Base-by-base conservation (phyloP, 495 filamentous ascomycete species). In the Hypoxylon lienhwacheense region DNA sequence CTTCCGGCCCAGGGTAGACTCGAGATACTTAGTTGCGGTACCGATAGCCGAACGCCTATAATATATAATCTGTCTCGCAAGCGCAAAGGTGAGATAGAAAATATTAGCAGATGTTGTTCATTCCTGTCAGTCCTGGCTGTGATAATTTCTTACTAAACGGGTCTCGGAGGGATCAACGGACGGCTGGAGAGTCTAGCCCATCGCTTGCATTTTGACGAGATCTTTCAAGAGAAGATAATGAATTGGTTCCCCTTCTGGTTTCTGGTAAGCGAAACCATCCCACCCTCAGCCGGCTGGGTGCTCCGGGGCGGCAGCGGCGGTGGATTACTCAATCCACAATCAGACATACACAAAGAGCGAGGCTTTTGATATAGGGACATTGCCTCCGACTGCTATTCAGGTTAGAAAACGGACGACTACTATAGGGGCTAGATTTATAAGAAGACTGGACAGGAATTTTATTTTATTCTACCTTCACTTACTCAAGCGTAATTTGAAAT, bases 151-250 rank as follows among this genome's bases (percentile, higher is more conserved):
- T 51, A 55, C 6, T 49, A 48, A 24, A 29, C 17, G 17, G 57
- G 58, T 28, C 62, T 57, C 29, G 56, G 61, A n/a, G 61, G 56
- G 19, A 61, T 24, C 3, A 48, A 52, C 22, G 53, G 61, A 33
- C n/a, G n/a, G 57, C 47, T 20, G 24, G 47, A 2, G 31, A 52
- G 7, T 20, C 31, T 10, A 24, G 36, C 5, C 25, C 4, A 28
- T 44, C 22, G n/a, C 25, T 49, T 28, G 58, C 48, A 34, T 24
- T 35, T 47, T 28, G 36, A 16, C 47, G 34, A 26, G 56, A 52
- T 20, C 12, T 41, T 26, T 20, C 28, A 43, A 43, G 31, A 7
- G 42, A 37, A 31, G 45, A 52, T 11, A 26, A 40, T 21, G 52
- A 43, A 33, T 47, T n/a, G 52, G 17, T 25, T 29, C 31, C 33